Base-by-base conservation (phyloP, 768 basidiomycete species). In the Myochromella boudieri region DNA sequence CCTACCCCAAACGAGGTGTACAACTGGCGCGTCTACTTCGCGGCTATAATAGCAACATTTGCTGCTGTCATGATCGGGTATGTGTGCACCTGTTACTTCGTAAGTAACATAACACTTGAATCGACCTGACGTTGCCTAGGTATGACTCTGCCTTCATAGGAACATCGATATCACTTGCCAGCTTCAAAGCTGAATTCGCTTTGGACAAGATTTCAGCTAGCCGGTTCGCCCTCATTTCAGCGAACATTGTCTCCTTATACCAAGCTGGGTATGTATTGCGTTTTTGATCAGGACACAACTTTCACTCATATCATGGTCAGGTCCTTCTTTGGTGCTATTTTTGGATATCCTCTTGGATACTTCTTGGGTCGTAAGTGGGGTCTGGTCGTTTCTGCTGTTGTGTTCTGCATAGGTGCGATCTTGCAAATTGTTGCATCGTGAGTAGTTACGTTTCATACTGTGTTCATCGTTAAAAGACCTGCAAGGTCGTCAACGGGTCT, bases 141-240 rank as follows among this genome's bases (percentile, higher is more conserved):
- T 70, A 74, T 55, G 72, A 74, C 53, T 67, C 67, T 6, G 73
- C 72, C 6, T 77, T 76, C 59, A 70, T 76, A 45, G 74, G 76
- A 8, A 73, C 70, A 0, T 70, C 75, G 0, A 66, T 76, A 47
- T 61, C 74, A 28, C 57, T 71, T 21, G 37, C 55, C 1, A 69
- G 68, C 22, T 79, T 78, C 66, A 69, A 76, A 52, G 40, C 49
- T 17, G 75, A 71, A 34, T 80, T 78, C 40, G 68, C 68, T 0
- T 63, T 74, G 17, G 57, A 57, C 24, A 60, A 51, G 3, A 65
- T 68, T 57, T 57, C 63, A 2, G 50, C 65, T 0, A 31, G 49
- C 0, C 54, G 69, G 29, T 55, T 69, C 37, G 61, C 68, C 20
- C 43, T 60, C 20, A 63, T 71, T 37, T 69, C 68, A 4, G 67